Evolutionary conservation across 164 flowering plant species (phyloP).

Genomic region (Kingdonia uniflora): DNA sequence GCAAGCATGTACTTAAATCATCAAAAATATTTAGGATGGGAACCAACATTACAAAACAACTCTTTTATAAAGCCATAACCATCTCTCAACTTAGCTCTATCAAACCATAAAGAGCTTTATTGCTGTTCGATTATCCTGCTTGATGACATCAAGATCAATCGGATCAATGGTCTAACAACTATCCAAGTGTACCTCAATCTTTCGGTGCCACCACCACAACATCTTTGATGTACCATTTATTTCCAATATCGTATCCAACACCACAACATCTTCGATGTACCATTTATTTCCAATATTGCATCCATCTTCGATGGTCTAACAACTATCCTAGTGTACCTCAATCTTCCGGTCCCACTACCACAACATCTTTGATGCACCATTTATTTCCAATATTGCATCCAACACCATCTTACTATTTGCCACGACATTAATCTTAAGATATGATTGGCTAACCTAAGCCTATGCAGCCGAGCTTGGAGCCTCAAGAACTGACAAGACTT

Average conservation of each 20-base stretch:
- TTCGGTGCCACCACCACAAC: conserved; percentile 72
- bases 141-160: conserved; percentile 58
- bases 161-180: conserved; percentile 74
- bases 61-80: no score
- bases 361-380: conserved; percentile 54
- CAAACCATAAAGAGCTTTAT: no score
- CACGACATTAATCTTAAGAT: conserved; percentile 35
- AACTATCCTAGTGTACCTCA: conserved; percentile 65
- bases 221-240: conserved; percentile 61
- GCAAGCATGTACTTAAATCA: no score
- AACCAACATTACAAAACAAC: no score
- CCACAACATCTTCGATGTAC: conserved; percentile 61
- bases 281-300: conserved; percentile 56
- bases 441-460: conserved; percentile 47
- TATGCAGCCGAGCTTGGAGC: conserved; percentile 60
- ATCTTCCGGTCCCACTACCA: conserved; percentile 82
- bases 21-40: no score
- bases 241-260: conserved; percentile 69
- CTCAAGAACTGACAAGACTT: conserved; percentile 51
- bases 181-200: conserved; percentile 63
- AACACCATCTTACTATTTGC: conserved; percentile 64
- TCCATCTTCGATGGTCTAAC: conserved; percentile 58
- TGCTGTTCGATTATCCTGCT: conserved; percentile 52
- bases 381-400: conserved; percentile 56
- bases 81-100: no score